These are phyloP conservation scores for Peterozyma toletana DNA, from an alignment of 805 yeast genomes.

Conservation along the genomic window DNA sequence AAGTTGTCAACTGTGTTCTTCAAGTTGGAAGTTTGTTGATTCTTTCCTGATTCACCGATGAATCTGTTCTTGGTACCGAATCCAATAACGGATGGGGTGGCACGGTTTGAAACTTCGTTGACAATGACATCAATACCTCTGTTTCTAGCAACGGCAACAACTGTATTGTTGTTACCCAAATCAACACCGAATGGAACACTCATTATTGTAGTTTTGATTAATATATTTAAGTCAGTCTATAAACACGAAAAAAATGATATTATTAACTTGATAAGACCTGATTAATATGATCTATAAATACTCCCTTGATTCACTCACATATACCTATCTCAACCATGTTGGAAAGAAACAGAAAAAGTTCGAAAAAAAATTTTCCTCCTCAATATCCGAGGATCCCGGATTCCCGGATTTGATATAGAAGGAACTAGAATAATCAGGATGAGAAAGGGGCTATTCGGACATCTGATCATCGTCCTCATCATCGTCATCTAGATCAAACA, in stretches of 20 bases:
- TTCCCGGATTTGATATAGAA: no score
- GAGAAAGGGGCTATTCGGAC: no score
- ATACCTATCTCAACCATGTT: no score
- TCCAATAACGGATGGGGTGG: constrained; percentile 86
- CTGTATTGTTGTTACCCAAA: constrained; percentile 92
- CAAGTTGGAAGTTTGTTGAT: constrained; percentile 92
- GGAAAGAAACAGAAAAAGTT: no score
- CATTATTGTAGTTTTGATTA: constrained; percentile 32
- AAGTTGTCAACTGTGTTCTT: constrained; percentile 94
- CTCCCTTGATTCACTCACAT: no score
- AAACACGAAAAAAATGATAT: neutral
- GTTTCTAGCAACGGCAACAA: constrained; percentile 94
- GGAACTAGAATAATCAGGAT: no score
- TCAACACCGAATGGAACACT: constrained; percentile 96
- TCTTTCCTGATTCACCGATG: constrained; percentile 93
- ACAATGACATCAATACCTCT: constrained; percentile 98
- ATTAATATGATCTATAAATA: neutral
- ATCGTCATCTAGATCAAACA: neutral
- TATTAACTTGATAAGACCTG: neutral
- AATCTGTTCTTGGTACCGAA: constrained; percentile 85
- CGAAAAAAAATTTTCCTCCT: no score
- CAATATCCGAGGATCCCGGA: no score
- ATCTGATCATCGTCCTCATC: neutral
- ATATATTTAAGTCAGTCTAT: no score
- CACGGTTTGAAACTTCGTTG: constrained; percentile 96